A percentile compares a stretch with the other conserved stretches of the same genome.
phyloP scores from a whole-genome alignment of 768 basidiomycete genomes.

The Auriscalpium microsporum region DNA sequence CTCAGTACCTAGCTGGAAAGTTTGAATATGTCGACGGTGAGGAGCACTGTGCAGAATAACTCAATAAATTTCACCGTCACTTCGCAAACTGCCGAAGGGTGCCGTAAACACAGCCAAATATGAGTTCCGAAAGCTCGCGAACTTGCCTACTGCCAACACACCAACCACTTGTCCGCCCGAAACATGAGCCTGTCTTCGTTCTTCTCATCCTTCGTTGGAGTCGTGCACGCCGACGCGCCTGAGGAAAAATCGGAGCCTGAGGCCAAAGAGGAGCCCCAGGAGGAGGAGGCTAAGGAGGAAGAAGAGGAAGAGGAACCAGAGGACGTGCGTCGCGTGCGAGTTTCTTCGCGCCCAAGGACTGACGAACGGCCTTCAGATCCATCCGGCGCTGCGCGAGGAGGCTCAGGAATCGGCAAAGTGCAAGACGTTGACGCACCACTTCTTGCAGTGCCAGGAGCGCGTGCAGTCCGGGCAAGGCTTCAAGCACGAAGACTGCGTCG shows the following conservation, averaged over 20 bases:
- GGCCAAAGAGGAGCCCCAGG: slow-evolving; percentile 34
- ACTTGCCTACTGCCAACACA: no score
- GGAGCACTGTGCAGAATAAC: no score
- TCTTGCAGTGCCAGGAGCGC: slow-evolving; percentile 87
- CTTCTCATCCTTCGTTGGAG: slow-evolving; percentile 35
- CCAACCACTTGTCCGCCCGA: no score
- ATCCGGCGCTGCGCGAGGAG: slow-evolving; percentile 68
- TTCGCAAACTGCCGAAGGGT: no score
- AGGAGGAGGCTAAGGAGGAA: slow-evolving; percentile 31
- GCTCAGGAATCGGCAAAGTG: slow-evolving; percentile 64
- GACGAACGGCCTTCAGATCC: slow-evolving; percentile 34
- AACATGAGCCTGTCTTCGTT: slow-evolving; percentile 35
- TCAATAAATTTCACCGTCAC: no score
- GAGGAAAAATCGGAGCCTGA: slow-evolving; percentile 30
- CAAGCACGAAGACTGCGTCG: slow-evolving; percentile 88
- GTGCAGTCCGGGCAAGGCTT: slow-evolving; percentile 74
- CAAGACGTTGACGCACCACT: slow-evolving; percentile 65
- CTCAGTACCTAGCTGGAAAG: no score
- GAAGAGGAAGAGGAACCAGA: slow-evolving; percentile 62
- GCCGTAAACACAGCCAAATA: no score
- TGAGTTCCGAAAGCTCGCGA: no score
- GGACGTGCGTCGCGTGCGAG: slow-evolving; percentile 49
- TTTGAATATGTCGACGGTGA: no score
- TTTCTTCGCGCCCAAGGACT: background rate
- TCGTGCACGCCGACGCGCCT: slow-evolving; percentile 34